Base-by-base conservation (phyloP, 176 grass and related monocot genomes). In the Hordeum marinum region DNA sequence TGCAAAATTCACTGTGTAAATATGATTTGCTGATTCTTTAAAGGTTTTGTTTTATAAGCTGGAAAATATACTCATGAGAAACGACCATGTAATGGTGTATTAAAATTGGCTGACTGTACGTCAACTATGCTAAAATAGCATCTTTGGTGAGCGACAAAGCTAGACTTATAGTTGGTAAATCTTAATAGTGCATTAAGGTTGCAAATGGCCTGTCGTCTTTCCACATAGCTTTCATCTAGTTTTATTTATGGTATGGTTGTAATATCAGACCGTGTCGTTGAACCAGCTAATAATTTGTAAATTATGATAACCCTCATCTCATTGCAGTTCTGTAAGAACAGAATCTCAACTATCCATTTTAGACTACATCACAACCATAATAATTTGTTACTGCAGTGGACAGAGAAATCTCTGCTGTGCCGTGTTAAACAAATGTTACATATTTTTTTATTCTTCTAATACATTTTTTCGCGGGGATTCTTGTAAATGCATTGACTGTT, bases 261-360 rank as follows among this genome's bases (percentile, higher is more conserved):
- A 15, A 59, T 60, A 50, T 65, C 31, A 60, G 85, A 57, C 35
- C 34, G 43, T 58, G 24, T 75, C 34, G 29, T 84, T 12, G 69
- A 85, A 55, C 11, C 9, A 72, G 6, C 20, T 42, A 54, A 50
- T 9, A 77, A 41, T 17, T 89, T 86, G 34, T 73, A 20, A 37
- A 25, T 86, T 83, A 36, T 78, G 40, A 82, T 82, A 55, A 3
- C 25, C 39, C 68, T 63, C 65, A 34, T 85, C 34, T 85, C 41
- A 75, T 54, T 82, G 60, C 55, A 2, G 29, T 63, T 24, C 5
- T 26, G 40, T 21, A 63, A 69, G 62, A 80, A 78, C 54, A 72
- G 7, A 18, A 64, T 48, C 43, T 71, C 10, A 31, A 29, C 40
- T 88, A 76, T 4, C 18, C 45, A 54, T 67, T 80, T 80, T 13